These are phyloP conservation scores for Plantago rigida DNA, from an alignment of 305 asterid species.

Conservation along the genomic window DNA sequence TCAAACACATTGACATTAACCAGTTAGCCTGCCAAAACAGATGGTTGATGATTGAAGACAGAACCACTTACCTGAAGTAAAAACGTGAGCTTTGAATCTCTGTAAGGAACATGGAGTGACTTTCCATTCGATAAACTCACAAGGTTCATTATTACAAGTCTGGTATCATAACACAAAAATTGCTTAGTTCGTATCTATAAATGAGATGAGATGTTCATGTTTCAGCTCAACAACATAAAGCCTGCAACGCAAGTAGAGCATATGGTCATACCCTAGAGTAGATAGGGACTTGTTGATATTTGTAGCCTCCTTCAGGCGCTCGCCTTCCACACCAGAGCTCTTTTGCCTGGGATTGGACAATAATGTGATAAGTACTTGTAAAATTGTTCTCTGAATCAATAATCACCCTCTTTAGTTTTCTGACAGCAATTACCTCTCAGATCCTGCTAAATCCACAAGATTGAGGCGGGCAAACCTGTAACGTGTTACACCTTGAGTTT, in stretches of 20 bases:
- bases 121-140: conserved; percentile 81
- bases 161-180: conserved; percentile 29
- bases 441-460: conserved; percentile 96
- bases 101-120: conserved; percentile 83
- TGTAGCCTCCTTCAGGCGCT: conserved; percentile 90
- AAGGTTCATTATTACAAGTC: conserved; percentile 95
- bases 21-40: background rate
- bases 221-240: conserved; percentile 14
- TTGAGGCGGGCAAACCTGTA: conserved; percentile 86
- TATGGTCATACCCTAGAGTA: conserved; percentile 70
- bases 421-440: conserved; percentile 61
- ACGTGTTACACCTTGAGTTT: conserved; percentile 80
- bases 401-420: conserved; percentile 10
- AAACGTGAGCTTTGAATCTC: conserved; percentile 96
- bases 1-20: background rate
- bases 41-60: conserved; percentile 16
- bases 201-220: conserved; percentile 13
- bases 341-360: conserved; percentile 58
- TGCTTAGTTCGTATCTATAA: conserved; percentile 17
- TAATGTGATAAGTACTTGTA: conserved; percentile 5
- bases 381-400: conserved; percentile 1
- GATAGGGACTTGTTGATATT: conserved; percentile 96
- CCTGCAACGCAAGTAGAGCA: conserved; percentile 18
- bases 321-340: conserved; percentile 99
- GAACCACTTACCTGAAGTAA: conserved; percentile 72